phyloP scores from a whole-genome alignment of 164 flowering plant species.

The Brasenia schreberi region DNA sequence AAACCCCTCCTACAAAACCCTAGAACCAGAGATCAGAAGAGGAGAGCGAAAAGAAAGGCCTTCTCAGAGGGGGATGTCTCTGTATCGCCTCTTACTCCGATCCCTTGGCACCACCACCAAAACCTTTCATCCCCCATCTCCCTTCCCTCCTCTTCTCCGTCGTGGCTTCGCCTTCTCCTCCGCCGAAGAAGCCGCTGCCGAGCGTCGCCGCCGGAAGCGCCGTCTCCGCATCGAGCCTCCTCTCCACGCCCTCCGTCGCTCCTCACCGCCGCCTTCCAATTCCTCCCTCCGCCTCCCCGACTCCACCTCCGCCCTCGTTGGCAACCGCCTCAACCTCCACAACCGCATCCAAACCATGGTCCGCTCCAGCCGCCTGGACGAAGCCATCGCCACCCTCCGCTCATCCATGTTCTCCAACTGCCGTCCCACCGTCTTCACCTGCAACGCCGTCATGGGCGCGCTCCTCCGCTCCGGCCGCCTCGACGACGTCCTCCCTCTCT shows the following conservation, averaged over 20 bases:
- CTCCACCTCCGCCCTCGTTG: constrained; percentile 56
- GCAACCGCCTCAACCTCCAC: constrained; percentile 69
- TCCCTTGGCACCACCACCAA: constrained; percentile 2
- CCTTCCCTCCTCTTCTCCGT: constrained; percentile 6
- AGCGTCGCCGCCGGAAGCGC: constrained; percentile 70
- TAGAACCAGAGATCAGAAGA: background rate
- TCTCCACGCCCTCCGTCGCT: constrained; percentile 59
- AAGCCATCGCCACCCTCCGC: constrained; percentile 52
- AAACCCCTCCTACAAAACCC: background rate
- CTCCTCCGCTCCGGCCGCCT: constrained; percentile 51
- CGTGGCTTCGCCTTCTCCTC: constrained; percentile 59
- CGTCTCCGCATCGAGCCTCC: constrained; percentile 75
- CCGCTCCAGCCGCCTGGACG: constrained; percentile 58
- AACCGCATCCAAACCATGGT: constrained; percentile 70
- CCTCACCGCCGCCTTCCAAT: constrained; percentile 23
- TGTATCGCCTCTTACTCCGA: constrained; percentile 8
- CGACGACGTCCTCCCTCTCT: constrained; percentile 49
- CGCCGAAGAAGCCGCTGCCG: constrained; percentile 83
- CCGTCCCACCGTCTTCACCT: constrained; percentile 80
- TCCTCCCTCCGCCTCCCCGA: constrained; percentile 68
- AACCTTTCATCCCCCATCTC: constrained; percentile 4
- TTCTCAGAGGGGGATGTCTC: too few relatives aligned
- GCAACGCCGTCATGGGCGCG: constrained; percentile 72
- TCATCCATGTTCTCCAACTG: constrained; percentile 50
- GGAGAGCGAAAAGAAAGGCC: background rate